Evolutionary conservation across 129 eudicot genomes (phyloP).

Genomic region (Saposhnikovia divaricata): DNA sequence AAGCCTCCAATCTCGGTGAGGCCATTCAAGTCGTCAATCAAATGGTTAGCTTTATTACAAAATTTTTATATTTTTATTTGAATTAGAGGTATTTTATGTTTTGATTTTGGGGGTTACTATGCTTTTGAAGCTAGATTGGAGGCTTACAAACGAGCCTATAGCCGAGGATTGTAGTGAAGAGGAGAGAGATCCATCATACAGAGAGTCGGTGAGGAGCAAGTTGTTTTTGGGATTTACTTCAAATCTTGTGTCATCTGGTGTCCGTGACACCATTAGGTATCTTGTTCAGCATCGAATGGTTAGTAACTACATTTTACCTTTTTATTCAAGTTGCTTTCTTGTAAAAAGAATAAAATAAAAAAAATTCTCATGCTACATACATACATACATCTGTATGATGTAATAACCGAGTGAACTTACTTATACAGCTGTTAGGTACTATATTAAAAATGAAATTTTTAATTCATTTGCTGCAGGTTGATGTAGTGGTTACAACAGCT

Average conservation of each 20-base stretch:
- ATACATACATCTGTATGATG: neutral
- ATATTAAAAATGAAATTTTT: neutral
- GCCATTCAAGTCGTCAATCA: constrained; percentile 78
- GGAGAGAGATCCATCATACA: constrained; percentile 43
- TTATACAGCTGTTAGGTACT: neutral
- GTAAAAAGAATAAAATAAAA: no score
- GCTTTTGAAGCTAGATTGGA: constrained; percentile 73
- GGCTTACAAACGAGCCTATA: constrained; percentile 66
- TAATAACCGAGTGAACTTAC: neutral
- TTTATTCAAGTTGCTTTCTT: neutral
- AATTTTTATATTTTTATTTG: neutral
- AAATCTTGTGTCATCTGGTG: constrained; percentile 82
- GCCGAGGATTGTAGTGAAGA: constrained; percentile 72
- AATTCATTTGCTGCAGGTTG: constrained; percentile 44
- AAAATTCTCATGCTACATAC: neutral
- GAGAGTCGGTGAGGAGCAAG: constrained; percentile 85
- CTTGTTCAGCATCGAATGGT: constrained; percentile 90
- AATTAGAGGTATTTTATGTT: neutral
- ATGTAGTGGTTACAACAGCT: constrained; percentile 86
- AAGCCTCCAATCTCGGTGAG: constrained; percentile 78
- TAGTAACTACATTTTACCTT: constrained; percentile 14
- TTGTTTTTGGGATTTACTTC: constrained; percentile 92
- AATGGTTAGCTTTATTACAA: constrained; percentile 39
- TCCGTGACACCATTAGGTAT: constrained; percentile 83
- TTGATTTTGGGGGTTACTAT: constrained; percentile 14